Percentiles rank a stretch among this genome's conserved stretches.
Evolutionary conservation across 148 eudicot species (phyloP).

Genomic region (Suaeda aralocaspica): DNA sequence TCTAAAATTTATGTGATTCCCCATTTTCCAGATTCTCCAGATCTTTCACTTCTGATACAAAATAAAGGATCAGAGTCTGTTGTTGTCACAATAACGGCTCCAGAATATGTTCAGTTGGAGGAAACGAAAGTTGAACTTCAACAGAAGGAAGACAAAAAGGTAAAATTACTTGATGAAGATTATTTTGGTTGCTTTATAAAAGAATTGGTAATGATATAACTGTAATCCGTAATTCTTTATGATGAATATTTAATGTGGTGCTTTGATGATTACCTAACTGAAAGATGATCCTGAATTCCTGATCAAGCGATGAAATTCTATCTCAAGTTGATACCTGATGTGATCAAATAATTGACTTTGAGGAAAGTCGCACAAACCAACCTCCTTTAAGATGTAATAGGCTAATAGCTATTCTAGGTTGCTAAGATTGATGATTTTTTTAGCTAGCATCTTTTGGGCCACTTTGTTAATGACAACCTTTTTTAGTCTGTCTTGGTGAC

Average conservation of each 20-base stretch:
- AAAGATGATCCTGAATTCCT: background rate
- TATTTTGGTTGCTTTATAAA: background rate
- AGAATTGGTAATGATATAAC: background rate
- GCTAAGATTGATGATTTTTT: background rate
- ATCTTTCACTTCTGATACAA: conserved; percentile 71
- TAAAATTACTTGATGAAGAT: conserved; percentile 9
- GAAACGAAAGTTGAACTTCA: conserved; percentile 44
- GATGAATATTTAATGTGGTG: background rate
- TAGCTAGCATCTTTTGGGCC: background rate
- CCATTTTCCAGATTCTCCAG: conserved; percentile 66
- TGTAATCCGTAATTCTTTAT: too few species aligned
- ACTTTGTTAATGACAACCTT: background rate
- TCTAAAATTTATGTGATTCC: conserved; percentile 6
- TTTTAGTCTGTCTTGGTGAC: background rate
- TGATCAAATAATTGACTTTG: background rate
- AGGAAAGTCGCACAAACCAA: background rate
- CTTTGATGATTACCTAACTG: background rate
- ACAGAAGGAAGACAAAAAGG: conserved; percentile 62
- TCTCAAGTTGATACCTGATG: background rate
- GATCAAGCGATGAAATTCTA: background rate
- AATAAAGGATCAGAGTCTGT: conserved; percentile 58
- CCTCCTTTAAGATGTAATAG: background rate
- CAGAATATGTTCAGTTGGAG: conserved; percentile 62
- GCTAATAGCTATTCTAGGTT: too few species aligned
- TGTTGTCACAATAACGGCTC: conserved; percentile 50